A percentile compares a stretch with the other conserved stretches of the same genome.
phyloP scores from a whole-genome alignment of 2,329 filamentous ascomycete species.

The Aureobasidium uvarum region DNA sequence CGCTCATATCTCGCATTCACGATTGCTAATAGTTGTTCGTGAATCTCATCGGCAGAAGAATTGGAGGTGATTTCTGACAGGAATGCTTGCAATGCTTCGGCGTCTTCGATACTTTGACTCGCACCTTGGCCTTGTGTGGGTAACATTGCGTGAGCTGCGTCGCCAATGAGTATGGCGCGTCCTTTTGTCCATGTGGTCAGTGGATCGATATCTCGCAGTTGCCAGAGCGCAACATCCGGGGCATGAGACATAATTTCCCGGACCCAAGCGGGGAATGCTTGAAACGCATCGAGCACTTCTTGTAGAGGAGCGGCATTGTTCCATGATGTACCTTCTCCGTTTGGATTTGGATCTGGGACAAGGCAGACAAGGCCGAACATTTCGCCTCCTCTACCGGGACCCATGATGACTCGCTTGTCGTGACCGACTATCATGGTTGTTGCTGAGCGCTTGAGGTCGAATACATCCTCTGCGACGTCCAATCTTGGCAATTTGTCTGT shows the following conservation, averaged over 20 bases:
- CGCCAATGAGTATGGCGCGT: slow-evolving; percentile 36
- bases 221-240: slow-evolving; percentile 46
- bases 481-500: slow-evolving; percentile 30
- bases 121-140: slow-evolving; percentile 48
- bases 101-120: slow-evolving; percentile 46
- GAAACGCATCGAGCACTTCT: slow-evolving; percentile 44
- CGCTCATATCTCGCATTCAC: slow-evolving; percentile 41
- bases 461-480: slow-evolving; percentile 30
- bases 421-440: slow-evolving; percentile 51
- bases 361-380: slow-evolving; percentile 48
- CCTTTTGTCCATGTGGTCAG: slow-evolving; percentile 40
- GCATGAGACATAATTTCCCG: slow-evolving; percentile 38
- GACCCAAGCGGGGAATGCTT: slow-evolving; percentile 46
- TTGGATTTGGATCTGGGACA: slow-evolving; percentile 47
- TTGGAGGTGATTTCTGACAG: slow-evolving; percentile 31
- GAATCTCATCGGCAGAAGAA: slow-evolving; percentile 32
- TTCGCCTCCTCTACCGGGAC: slow-evolving; percentile 44
- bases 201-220: slow-evolving; percentile 47
- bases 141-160: slow-evolving; percentile 43
- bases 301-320: slow-evolving; percentile 40
- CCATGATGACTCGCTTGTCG: slow-evolving; percentile 45
- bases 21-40: slow-evolving; percentile 31
- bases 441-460: slow-evolving; percentile 41
- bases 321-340: slow-evolving; percentile 45
- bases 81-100: slow-evolving; percentile 39